These are phyloP conservation scores for Neohortaea acidophila DNA, from an alignment of 495 filamentous ascomycete species.

Conservation along the genomic window DNA sequence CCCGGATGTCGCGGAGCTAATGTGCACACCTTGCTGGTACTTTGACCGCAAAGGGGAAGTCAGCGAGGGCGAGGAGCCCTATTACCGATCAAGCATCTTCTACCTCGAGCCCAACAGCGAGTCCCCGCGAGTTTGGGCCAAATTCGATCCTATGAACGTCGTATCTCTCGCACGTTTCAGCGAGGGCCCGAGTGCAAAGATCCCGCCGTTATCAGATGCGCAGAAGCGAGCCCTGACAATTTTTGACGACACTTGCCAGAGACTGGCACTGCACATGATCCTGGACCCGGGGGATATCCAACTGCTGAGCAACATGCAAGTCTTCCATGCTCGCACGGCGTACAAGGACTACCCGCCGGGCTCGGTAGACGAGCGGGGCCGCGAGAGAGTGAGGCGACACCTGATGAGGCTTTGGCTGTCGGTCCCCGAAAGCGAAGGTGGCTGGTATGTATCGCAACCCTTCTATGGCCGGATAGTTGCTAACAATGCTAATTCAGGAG, in stretches of 20 bases:
- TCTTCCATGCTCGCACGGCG: conserved; percentile 26
- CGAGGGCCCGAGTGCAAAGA: conserved; percentile 16
- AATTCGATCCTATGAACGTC: conserved; percentile 27
- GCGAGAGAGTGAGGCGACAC: conserved; percentile 22
- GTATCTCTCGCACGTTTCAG: conserved; percentile 25
- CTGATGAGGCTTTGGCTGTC: conserved; percentile 78
- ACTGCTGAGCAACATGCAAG: conserved; percentile 26
- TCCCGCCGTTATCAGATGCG: conserved; percentile 22
- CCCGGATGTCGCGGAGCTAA: conserved; percentile 60
- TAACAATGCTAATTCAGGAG: too few relatives aligned
- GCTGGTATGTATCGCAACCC: too few relatives aligned
- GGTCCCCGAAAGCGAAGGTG: conserved; percentile 65
- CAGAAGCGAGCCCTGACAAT: conserved; percentile 21
- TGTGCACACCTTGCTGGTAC: conserved; percentile 74
- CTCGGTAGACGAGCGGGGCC: conserved; percentile 11
- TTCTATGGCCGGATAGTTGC: too few relatives aligned
- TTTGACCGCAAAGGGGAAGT: conserved; percentile 88
- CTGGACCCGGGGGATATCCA: conserved; percentile 30
- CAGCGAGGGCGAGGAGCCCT: conserved; percentile 57
- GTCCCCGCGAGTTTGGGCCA: conserved; percentile 29
- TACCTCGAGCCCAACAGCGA: conserved; percentile 49
- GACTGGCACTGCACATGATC: conserved; percentile 27
- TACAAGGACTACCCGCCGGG: conserved; percentile 27
- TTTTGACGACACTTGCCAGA: conserved; percentile 25
- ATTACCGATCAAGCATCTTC: conserved; percentile 55